These are phyloP conservation scores for Tagetes patula DNA, from an alignment of 129 eudicot genomes.

Conservation along the genomic window DNA sequence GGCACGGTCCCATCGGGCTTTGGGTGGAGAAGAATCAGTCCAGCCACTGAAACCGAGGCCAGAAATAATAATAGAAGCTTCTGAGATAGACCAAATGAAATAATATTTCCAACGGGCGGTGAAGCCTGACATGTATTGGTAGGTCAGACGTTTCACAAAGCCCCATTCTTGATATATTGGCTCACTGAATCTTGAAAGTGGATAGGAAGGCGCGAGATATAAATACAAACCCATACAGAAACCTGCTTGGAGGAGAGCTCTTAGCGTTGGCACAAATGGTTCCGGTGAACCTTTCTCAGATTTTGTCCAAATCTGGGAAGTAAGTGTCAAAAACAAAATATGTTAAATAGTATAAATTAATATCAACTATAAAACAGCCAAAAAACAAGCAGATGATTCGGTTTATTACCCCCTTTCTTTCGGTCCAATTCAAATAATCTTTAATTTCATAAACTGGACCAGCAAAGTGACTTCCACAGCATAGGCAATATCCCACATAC, in stretches of 20 bases:
- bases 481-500: slow-evolving; percentile 87
- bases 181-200: slow-evolving; percentile 66
- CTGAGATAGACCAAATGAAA: slow-evolving; percentile 95
- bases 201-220: slow-evolving; percentile 66
- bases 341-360: too few relatives aligned
- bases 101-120: slow-evolving; percentile 98
- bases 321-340: neutral
- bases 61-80: slow-evolving; percentile 76
- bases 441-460: slow-evolving; percentile 97
- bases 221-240: slow-evolving; percentile 90
- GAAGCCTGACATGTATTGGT: slow-evolving; percentile 87
- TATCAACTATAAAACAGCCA: too few relatives aligned
- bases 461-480: slow-evolving; percentile 98
- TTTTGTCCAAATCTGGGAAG: slow-evolving; percentile 63
- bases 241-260: slow-evolving; percentile 82
- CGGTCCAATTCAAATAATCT: slow-evolving; percentile 91
- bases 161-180: slow-evolving; percentile 83
- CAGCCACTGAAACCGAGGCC: slow-evolving; percentile 98
- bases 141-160: slow-evolving; percentile 63
- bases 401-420: slow-evolving; percentile 72
- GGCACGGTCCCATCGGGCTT: slow-evolving; percentile 89
- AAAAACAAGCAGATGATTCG: neutral
- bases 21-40: slow-evolving; percentile 79
- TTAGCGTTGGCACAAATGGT: slow-evolving; percentile 57
- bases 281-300: slow-evolving; percentile 55